phyloP scores from a whole-genome alignment of 257 asterid genomes.

The Vinca minor region DNA sequence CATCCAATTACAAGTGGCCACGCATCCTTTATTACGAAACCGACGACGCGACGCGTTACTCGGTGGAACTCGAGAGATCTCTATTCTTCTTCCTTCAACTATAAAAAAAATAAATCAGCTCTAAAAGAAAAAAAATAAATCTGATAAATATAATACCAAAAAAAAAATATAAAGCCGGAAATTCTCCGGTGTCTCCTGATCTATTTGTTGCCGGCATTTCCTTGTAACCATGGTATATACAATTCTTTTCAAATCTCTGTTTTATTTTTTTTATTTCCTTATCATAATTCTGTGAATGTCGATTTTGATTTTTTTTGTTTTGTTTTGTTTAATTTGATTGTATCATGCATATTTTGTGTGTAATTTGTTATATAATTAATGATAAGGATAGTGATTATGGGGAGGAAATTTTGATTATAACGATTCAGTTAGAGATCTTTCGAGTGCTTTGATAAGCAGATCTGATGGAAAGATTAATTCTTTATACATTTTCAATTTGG shows the following conservation, averaged over 20 bases:
- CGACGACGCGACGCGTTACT: too few relatives aligned
- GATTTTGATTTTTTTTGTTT: background rate
- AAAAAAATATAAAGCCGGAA: too few relatives aligned
- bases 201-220: conserved; percentile 18
- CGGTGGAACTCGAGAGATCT: too few relatives aligned
- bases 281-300: too few relatives aligned
- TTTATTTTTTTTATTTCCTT: too few relatives aligned
- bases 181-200: conserved; percentile 19
- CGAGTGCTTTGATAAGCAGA: background rate
- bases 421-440: background rate
- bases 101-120: too few relatives aligned
- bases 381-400: background rate
- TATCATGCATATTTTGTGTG: background rate
- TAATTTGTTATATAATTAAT: background rate
- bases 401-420: background rate
- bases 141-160: too few relatives aligned
- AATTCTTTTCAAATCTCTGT: too few relatives aligned
- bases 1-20: too few relatives aligned
- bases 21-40: too few relatives aligned
- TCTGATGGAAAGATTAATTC: background rate
- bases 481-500: background rate
- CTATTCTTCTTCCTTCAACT: too few relatives aligned
- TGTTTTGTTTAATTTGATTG: background rate
- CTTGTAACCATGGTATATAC: conserved; percentile 35
- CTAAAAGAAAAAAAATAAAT: too few relatives aligned